These are phyloP conservation scores for Camellia oleifera DNA, from an alignment of 179 eudicot species.

Conservation along the genomic window DNA sequence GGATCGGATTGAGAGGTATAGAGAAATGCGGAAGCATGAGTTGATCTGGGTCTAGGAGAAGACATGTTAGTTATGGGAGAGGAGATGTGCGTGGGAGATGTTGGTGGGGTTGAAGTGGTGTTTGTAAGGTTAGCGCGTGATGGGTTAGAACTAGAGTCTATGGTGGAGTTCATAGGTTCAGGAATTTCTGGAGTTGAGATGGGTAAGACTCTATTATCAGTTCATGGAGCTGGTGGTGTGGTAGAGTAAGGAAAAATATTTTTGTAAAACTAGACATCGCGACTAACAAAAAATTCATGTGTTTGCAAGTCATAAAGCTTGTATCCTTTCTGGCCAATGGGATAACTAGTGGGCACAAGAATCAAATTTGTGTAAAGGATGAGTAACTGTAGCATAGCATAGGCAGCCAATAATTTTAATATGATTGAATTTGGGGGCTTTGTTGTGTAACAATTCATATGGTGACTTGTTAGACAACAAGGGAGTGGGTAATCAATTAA, in stretches of 20 bases:
- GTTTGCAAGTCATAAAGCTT: constrained; percentile 12
- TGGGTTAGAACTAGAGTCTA: background rate
- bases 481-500: constrained; percentile 7
- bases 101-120: background rate
- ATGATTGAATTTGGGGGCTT: background rate
- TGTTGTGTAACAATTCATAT: background rate
- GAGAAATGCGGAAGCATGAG: background rate
- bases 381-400: background rate
- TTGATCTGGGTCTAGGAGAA: background rate
- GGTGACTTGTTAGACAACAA: background rate
- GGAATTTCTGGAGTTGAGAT: background rate
- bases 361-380: constrained; percentile 9
- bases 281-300: background rate
- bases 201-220: background rate
- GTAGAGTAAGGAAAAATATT: constrained; percentile 11
- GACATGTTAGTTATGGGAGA: background rate
- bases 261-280: constrained; percentile 16
- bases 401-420: constrained; percentile 19
- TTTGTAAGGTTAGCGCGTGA: background rate
- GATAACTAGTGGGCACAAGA: constrained; percentile 1
- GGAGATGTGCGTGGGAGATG: background rate
- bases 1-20: background rate
- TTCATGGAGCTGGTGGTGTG: background rate
- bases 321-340: constrained; percentile 14
- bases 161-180: background rate